Conservation (phyloP, 768 basidiomycete genomes). For the Sporobolomyces roseus region DNA sequence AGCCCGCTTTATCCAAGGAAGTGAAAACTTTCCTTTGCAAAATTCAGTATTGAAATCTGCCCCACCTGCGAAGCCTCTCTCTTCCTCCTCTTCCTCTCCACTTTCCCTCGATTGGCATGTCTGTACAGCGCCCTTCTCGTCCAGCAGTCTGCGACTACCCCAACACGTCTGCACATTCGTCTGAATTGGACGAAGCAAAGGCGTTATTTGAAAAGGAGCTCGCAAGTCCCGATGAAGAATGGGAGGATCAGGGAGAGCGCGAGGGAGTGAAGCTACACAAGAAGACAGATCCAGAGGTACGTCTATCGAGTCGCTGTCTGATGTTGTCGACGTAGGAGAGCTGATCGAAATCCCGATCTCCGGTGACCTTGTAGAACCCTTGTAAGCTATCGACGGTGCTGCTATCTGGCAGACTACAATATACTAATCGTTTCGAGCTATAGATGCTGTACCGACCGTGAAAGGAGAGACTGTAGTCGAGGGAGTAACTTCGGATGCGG, state of each 20-base stretch:
- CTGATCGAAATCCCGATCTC: neutral
- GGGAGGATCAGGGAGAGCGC: conserved; percentile 29
- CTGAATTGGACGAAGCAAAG: conserved; percentile 3
- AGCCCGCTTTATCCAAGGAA: no score
- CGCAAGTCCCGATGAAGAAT: neutral
- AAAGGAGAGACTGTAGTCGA: conserved; percentile 26
- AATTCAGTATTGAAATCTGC: no score
- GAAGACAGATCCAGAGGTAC: conserved; percentile 22
- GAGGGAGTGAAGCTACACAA: conserved; percentile 25
- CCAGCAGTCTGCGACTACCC: conserved; percentile 26
- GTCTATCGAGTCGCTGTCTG: neutral
- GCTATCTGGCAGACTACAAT: neutral
- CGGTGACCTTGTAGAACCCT: conserved; percentile 18
- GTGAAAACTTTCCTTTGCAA: no score
- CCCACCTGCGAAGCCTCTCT: neutral
- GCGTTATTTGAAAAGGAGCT: conserved; percentile 13
- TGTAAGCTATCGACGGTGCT: neutral
- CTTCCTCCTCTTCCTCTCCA: neutral
- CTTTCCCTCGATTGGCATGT: neutral
- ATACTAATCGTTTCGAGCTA: neutral
- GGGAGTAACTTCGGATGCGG: neutral
- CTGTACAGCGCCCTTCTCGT: neutral
- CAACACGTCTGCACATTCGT: neutral
- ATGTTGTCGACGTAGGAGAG: no score
- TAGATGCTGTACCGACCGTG: conserved; percentile 30